Evolutionary conservation across 495 filamentous ascomycete species (phyloP).

Genomic region (Opeltia flavorubescens): DNA sequence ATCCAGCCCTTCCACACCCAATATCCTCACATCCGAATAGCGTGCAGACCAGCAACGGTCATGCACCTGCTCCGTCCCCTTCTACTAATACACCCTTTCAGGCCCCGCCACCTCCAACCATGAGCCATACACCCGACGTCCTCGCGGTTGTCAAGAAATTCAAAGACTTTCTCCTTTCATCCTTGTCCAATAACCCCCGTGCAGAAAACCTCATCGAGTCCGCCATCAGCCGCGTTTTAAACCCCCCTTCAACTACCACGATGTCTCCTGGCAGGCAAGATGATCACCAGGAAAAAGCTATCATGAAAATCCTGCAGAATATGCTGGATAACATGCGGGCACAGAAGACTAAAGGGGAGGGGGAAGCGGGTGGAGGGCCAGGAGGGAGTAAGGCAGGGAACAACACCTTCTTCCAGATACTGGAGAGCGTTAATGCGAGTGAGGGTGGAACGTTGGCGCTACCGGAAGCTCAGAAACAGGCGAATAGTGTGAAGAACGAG

Average conservation of each 20-base stretch:
- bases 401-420: background rate
- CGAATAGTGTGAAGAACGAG: background rate
- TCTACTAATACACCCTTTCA: constrained; percentile 12
- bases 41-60: constrained; percentile 2
- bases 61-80: constrained; percentile 1
- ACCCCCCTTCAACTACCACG: background rate
- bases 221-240: constrained; percentile 13
- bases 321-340: constrained; percentile 7
- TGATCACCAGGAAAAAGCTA: constrained; percentile 9
- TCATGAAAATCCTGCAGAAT: constrained; percentile 4
- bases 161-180: constrained; percentile 9
- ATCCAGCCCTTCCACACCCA: background rate
- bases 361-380: background rate
- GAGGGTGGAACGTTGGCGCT: background rate
- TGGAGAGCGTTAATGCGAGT: background rate
- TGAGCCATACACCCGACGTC: constrained; percentile 1
- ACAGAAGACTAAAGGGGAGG: constrained; percentile 2
- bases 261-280: constrained; percentile 3
- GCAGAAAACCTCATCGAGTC: constrained; percentile 11
- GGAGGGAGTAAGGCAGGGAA: background rate
- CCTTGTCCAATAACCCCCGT: constrained; percentile 7
- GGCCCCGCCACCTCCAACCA: constrained; percentile 11
- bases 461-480: background rate
- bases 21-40: constrained; percentile 3
- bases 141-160: constrained; percentile 9